Evolutionary conservation across 805 yeast species (phyloP).

Genomic region (Middelhovenomyces tepae): DNA sequence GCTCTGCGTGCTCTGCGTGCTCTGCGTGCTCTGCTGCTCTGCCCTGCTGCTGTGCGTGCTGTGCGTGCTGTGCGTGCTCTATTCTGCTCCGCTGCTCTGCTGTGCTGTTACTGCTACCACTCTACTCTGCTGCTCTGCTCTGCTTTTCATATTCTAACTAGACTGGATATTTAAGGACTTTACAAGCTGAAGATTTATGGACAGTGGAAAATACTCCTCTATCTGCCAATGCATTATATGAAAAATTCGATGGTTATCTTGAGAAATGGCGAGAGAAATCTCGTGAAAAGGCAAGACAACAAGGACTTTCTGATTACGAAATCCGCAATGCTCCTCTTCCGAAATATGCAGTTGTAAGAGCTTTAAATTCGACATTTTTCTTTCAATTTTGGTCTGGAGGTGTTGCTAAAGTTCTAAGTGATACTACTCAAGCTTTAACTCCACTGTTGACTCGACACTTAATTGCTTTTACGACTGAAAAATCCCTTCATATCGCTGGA

Average conservation of each 20-base stretch:
- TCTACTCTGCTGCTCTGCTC: constrained; percentile 2
- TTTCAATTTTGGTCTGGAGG: constrained; percentile 30
- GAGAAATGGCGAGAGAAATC: constrained; percentile 23
- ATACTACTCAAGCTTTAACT: constrained; percentile 38
- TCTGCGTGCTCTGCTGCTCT: too few species aligned
- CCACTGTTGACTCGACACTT: constrained; percentile 61
- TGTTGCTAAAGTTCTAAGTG: constrained; percentile 24
- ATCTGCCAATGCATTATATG: constrained; percentile 29
- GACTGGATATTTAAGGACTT: constrained; percentile 55
- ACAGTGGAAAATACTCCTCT: constrained; percentile 31
- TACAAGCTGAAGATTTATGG: constrained; percentile 50
- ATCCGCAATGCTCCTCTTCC: constrained; percentile 1
- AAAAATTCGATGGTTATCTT: constrained; percentile 27
- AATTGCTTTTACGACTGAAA: constrained; percentile 53
- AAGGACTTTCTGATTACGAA: constrained; percentile 9
- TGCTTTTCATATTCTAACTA: background rate
- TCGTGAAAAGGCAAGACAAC: constrained; percentile 20
- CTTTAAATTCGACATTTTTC: constrained; percentile 31
- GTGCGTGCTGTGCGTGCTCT: too few species aligned
- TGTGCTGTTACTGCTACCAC: background rate
- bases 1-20: too few species aligned
- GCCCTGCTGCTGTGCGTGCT: too few species aligned
- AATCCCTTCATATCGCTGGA: too few species aligned
- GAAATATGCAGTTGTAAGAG: constrained; percentile 21
- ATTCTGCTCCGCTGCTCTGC: background rate